Evolutionary conservation across 129 eudicot species (phyloP), one percentile per base, ranked within the genome.

Genomic region (Helianthus tuberosus): DNA sequence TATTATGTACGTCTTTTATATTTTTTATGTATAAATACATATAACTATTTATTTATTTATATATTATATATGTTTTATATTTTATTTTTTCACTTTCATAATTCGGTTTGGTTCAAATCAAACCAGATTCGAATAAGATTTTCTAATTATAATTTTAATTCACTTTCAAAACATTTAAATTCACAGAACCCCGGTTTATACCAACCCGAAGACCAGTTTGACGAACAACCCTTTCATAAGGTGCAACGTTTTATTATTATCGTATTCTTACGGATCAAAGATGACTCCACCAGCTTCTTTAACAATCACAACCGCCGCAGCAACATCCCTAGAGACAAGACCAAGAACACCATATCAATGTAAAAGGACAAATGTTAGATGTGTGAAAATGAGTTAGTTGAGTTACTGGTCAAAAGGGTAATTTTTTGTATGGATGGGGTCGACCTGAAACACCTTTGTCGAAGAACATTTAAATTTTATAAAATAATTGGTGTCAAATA

Each of bases 201-300:
- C 8, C 16, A 53, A 53, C 25, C 59, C 8, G 9, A 52, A 52
- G 15, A 52, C 59, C 3, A 10, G 15, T 52, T 52, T 25, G 1
- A 55, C 1, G 7, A 55, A 55, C 65, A 60, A 3, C 39, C 27
- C 41, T 1, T 60, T 29, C 41, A 27, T 27, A 60, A 55, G 65
- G 43, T 27, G 65, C 65, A 60, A 12, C 43, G 2, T 60, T 52
- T 23, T 58, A 8, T 60, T 60, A 27, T 17, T 60, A 59, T 59
- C 16, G 41, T 79, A 46, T 84, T 75, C 97, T 91, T 82, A 95
- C 99, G 99, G 99, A 81, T 95, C 99, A 80, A 85, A 91, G 53
- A 91, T 60, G 70, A 81, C 82, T 68, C 99, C 99, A 73, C 99
- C 99, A n/a, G 99, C 97, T 87, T 95, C 99, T 72, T 82, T 86